A percentile compares a stretch with the other conserved stretches of the same genome.
Evolutionary conservation across 1,139 yeast species (phyloP).

Genomic region (Tardiomyces blankii): DNA sequence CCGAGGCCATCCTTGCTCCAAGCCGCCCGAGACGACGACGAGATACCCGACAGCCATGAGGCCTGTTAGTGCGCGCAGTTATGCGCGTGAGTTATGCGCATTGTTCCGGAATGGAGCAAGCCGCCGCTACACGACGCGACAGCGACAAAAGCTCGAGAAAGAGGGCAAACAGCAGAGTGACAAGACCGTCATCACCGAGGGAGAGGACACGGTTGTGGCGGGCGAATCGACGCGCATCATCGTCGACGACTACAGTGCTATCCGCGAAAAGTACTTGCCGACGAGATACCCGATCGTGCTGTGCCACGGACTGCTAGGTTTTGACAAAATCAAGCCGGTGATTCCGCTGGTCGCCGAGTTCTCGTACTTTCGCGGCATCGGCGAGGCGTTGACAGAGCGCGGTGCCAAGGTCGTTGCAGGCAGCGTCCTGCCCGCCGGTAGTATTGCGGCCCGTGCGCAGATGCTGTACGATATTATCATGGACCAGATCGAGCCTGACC

Average conservation of each 20-base stretch:
- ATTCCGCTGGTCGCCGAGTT: constrained; percentile 35
- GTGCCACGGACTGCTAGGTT: constrained; percentile 81
- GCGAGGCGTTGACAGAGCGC: constrained; percentile 42
- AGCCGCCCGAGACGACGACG: too few species aligned
- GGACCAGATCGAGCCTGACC: constrained; percentile 25
- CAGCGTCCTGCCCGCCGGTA: constrained; percentile 74
- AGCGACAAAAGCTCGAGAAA: too few species aligned
- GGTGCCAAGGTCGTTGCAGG: constrained; percentile 68
- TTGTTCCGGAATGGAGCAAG: too few species aligned
- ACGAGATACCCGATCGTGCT: constrained; percentile 52
- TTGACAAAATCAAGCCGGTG: constrained; percentile 38
- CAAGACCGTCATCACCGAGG: not conserved
- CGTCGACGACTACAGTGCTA: constrained; percentile 11
- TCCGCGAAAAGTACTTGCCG: constrained; percentile 8
- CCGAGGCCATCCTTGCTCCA: too few species aligned
- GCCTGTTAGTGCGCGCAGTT: too few species aligned
- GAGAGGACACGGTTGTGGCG: not conserved
- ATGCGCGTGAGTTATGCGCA: too few species aligned
- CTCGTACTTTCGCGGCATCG: constrained; percentile 78
- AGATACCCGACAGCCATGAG: too few species aligned
- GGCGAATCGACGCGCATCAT: constrained; percentile 3
- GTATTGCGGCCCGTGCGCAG: constrained; percentile 59
- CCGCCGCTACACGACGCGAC: too few species aligned
- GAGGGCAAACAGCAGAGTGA: not conserved
- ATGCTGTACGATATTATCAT: constrained; percentile 44